Evolutionary conservation across 2,329 filamentous ascomycete species (phyloP), one percentile per base, ranked within the genome.

Genomic region (Parafenestella ontariensis): DNA sequence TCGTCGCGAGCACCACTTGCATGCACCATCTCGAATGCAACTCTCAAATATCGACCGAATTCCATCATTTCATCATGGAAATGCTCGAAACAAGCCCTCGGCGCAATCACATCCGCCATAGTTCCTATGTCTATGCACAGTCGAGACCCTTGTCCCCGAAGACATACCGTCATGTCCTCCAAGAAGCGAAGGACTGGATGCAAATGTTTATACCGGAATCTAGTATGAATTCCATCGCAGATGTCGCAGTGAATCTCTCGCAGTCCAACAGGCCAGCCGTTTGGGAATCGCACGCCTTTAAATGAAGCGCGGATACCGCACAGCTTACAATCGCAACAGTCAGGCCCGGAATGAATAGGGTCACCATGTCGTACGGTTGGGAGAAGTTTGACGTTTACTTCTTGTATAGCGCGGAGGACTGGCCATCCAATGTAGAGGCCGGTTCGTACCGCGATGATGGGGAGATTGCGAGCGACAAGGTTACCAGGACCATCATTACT

Each of bases 141-240:
- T 10, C 1, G 7, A 11, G 28, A 31, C 1, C 28, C 28, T 10
- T 31, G 28, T 11, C 28, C 28, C 9, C 28, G 3, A 31, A 31
- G 15, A 31, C 28, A 8, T 6, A 6, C 28, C 7, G 28, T 31
- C 28, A 31, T 10, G 28, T 13, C 3, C 15, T 6, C 43, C 37
- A 57, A 49, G 37, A 49, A 49, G 34, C 46, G 28, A 3, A 31
- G 11, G 9, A 31, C 11, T 6, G 28, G 28, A 31, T 31, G 28
- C 3, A 31, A 13, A 11, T 31, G 7, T 11, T 31, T 13, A 11
- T 11, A 31, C 28, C 9, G 28, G 9, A 31, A 31, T 3, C 28
- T 31, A 8, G 28, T 31, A 31, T 31, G 28, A 13, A 5, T 11
- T 31, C 28, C 5, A 31, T 31, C 28, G 11, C 28, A 31, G 9